Base-by-base conservation (phyloP, 352 stramenopile species). In the Blastocystis sp. region DNA sequence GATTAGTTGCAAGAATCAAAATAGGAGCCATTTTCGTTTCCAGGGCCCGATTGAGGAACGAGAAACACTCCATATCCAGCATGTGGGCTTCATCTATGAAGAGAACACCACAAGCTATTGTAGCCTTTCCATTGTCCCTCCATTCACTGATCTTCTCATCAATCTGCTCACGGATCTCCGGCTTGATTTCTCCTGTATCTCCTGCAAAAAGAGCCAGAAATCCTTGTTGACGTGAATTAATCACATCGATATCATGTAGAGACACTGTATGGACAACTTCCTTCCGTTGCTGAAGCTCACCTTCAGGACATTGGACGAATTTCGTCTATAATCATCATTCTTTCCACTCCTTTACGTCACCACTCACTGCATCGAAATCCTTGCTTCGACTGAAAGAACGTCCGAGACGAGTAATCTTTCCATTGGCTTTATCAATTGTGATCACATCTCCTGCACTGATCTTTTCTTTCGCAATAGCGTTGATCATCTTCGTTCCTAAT, bases 31-130 rank as follows among this genome's bases (percentile, higher is more conserved):
- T 95, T 90, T 98, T 94, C 48, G 93, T 98, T 92, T 99, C 97
- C 22, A 99, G 92, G 0, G 96, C 96, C 51, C 97, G 93, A 92
- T 99, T 99, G 57, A 99, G 94, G 94, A 96, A 99, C 69, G 96
- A 98, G 91, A 99, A 99, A 91, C 96, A 99, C 92, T 99, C 97
- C 89, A 99, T 98, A 92, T 99, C 97, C 30, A 99, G 93, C 97
- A 99, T 99, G 92, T 99, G 97, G 19, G 95, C 94, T 91, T 99
- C 97, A 90, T 99, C 97, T 90, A 99, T 99, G 91, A 99, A 99
- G 9, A 99, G 91, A 57, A 99, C 97, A 4, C 97, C 97, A 0
- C 97, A 97, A 22, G 99, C 96, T 79, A 99, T 97, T 22, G 96
- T 98, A 22, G 97, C 97, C 90, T 98, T 98, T 88, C 95, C 95